Evolutionary conservation across 2,329 filamentous ascomycete species (phyloP), one percentile per base, ranked within the genome.

Genomic region (Waltergamsia citrina): DNA sequence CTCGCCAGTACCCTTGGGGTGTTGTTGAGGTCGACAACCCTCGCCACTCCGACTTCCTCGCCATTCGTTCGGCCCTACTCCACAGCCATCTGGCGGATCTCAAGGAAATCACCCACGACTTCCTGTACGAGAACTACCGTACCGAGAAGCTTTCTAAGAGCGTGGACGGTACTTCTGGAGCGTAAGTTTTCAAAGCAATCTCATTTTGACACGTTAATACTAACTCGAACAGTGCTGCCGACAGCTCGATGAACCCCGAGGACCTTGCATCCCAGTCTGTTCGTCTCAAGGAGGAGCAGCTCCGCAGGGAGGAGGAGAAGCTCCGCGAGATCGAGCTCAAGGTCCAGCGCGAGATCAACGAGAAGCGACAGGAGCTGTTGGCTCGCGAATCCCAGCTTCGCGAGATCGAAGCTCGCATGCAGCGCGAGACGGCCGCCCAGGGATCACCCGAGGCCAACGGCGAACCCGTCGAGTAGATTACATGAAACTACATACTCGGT

Each of bases 131-230:
- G 63, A 98, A 98, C 69, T 98, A 98, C 76, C 87, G 92, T 86
- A 98, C 92, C 55, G 92, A 98, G 84, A 96, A 96, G 73, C 84
- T 98, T 52, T 94, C 85, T 71, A 98, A 96, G 85, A 95, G 87
- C 59, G 92, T 98, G 49, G 88, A 95, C 57, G 85, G 85, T 60
- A 84, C 85, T 65, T 74, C 78, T 63, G 76, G 78, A 75, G 78
- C 78, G 87, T 94, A 84, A 50, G 87, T 86, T 40, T 41, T 37
- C 33, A 28, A 29, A n/a, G n/a, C n/a, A n/a, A n/a, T n/a, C 31
- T 10, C 21, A 19, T 17, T 12, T 15, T n/a, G 15, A 12, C 20
- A 7, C 16, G 16, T 26, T 14, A 18, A 36, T 15, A 17, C 32
- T 31, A 39, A 35, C 56, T 63, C 47, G 32, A 24, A 27, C 42